Percentiles rank a stretch among this genome's conserved stretches.
Evolutionary conservation across 2,329 filamentous ascomycete genomes (phyloP).

Genomic region (Colletotrichum shisoi): DNA sequence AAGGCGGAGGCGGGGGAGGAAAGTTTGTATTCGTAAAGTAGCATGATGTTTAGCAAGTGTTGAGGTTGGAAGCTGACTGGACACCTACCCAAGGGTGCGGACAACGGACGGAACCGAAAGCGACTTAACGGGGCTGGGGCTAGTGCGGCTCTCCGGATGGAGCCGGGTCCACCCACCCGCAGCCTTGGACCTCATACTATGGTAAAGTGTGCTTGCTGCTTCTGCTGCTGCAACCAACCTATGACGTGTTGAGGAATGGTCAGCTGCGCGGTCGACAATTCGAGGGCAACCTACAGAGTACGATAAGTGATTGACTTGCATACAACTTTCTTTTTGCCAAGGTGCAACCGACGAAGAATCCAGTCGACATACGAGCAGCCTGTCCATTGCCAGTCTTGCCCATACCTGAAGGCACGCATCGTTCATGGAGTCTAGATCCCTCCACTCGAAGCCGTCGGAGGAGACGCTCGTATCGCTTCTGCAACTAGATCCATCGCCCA

Average conservation of each 20-base stretch:
- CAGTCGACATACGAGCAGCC: neutral
- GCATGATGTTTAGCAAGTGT: neutral
- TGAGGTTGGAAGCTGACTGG: neutral
- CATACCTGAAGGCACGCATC: neutral
- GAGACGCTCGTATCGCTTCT: slow-evolving; percentile 41
- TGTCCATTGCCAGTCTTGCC: neutral
- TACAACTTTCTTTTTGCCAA: neutral
- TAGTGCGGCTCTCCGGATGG: slow-evolving; percentile 3
- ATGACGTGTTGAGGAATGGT: slow-evolving; percentile 30
- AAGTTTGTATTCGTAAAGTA: too few relatives aligned
- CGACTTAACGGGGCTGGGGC: neutral
- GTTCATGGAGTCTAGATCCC: slow-evolving; percentile 36
- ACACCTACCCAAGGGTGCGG: too few relatives aligned
- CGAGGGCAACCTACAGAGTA: neutral
- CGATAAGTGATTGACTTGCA: neutral
- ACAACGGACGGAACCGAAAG: neutral
- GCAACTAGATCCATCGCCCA: slow-evolving; percentile 48
- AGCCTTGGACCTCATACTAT: neutral
- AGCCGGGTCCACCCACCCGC: neutral
- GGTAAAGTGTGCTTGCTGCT: neutral
- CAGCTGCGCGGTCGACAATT: slow-evolving; percentile 4
- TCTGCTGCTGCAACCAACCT: slow-evolving; percentile 23
- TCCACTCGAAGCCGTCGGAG: slow-evolving; percentile 36
- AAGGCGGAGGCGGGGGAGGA: neutral
- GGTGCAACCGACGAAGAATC: neutral